Evolutionary conservation across 345 rosid species (phyloP), one percentile per base, ranked within the genome.

Genomic region (Eucalyptus decipiens): DNA sequence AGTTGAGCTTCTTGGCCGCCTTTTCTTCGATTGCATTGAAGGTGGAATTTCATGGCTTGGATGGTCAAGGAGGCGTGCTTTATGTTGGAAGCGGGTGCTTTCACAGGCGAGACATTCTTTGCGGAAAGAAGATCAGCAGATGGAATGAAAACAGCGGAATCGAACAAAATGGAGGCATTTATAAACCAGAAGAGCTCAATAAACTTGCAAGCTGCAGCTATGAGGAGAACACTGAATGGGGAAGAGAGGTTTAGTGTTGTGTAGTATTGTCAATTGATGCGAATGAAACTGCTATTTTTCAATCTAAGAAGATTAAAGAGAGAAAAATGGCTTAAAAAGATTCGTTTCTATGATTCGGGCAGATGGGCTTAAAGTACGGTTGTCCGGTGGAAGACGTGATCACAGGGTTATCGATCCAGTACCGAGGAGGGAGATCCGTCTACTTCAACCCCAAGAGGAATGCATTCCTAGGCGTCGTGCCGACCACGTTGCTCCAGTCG

Each of bases 331-430:
- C 47, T 9, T 76, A 40, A 76, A 88, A 23, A 40, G 23, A 43
- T n/a, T 76, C 19, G 51, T 56, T 72, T 67, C 45, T 90, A 67
- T 86, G 30, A n/a, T 90, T 91, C 28, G 56, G 76, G 89, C 95
- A 96, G 99, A 90, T 94, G 91, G 99, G 99, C 69, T 8, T 96
- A 89, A 94, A 90, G 72, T 97, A 97, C 10, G 98, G 98, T 10
- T 93, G 93, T 86, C 92, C 94, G 7, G 96, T 95, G n/a, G 99
- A 97, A 88, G 99, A 97, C 92, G 93, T 96, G 81, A 95, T 97
- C 45, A 96, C 99, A 32, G 99, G 99, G 88, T 76, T 96, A 62
- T 87, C 95, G 30, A 95, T 96, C 86, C 94, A 95, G 67, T 94
- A 96, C 87, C 91, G 90, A 28, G 99, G 98, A 87, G 95, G 98